These are phyloP conservation scores for Emericellopsis terricola DNA, from an alignment of 495 filamentous ascomycete genomes.

Conservation along the genomic window DNA sequence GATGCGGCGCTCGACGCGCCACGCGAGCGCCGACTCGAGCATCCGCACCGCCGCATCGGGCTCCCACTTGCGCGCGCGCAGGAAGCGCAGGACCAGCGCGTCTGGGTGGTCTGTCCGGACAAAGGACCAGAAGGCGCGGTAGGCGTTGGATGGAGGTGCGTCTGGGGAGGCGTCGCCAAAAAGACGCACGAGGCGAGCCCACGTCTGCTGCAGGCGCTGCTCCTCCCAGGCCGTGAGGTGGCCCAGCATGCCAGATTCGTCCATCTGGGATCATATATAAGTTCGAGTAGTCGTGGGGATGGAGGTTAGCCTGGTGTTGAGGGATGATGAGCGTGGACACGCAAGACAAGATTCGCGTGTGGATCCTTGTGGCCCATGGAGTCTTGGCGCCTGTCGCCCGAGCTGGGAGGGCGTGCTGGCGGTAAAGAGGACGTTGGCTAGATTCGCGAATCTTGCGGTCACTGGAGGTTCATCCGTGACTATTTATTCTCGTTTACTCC, in stretches of 20 bases:
- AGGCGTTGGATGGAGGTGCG: constrained; percentile 51
- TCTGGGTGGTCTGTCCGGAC: constrained; percentile 91
- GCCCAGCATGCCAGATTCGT: constrained; percentile 58
- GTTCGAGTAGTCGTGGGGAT: too few species aligned
- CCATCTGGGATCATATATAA: too few species aligned
- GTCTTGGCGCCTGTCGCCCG: too few species aligned
- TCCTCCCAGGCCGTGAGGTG: constrained; percentile 85
- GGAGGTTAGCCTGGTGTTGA: too few species aligned
- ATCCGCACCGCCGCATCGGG: constrained; percentile 83
- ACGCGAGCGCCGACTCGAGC: constrained; percentile 84
- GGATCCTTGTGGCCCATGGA: too few species aligned
- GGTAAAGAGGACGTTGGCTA: too few species aligned
- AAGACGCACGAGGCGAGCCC: constrained; percentile 57
- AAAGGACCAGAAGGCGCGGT: constrained; percentile 88
- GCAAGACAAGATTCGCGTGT: too few species aligned
- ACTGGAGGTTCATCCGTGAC: too few species aligned
- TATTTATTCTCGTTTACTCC: too few species aligned
- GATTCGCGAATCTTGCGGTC: too few species aligned
- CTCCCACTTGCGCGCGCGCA: constrained; percentile 92
- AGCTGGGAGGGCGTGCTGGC: too few species aligned
- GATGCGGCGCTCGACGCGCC: constrained; percentile 72
- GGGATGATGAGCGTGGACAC: too few species aligned
- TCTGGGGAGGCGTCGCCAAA: constrained; percentile 48
- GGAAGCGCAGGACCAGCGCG: constrained; percentile 67
- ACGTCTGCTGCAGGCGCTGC: constrained; percentile 71